Evolutionary conservation across 2,329 filamentous ascomycete species (phyloP).

Genomic region (Nannizzia gypsea): DNA sequence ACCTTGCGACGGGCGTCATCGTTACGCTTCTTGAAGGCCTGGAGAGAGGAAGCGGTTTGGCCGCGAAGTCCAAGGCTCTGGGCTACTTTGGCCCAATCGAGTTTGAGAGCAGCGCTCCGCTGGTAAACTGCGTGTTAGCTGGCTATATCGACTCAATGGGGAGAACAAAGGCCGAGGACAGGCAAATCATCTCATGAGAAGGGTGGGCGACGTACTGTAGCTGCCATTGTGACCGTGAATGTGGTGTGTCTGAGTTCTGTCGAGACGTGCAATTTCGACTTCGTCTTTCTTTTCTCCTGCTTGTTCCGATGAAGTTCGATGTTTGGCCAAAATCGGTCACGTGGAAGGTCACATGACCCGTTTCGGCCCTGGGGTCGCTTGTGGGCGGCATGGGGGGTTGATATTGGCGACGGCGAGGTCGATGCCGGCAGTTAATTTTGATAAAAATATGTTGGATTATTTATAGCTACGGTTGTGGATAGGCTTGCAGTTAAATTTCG

Average conservation of each 20-base stretch:
- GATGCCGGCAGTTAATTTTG: background rate
- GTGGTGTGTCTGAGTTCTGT: background rate
- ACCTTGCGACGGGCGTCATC: conserved; percentile 96
- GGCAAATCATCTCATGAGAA: background rate
- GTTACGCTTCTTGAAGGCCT: conserved; percentile 99
- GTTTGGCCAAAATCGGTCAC: conserved; percentile 1
- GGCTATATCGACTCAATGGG: conserved; percentile 13
- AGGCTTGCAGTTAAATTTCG: background rate
- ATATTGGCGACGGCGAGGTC: background rate
- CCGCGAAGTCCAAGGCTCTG: conserved; percentile 91
- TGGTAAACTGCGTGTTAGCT: conserved; percentile 29
- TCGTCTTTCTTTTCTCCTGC: background rate
- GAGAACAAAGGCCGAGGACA: background rate
- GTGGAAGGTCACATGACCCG: background rate
- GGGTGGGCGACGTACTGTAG: background rate
- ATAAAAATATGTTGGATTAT: background rate
- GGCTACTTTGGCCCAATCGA: conserved; percentile 96
- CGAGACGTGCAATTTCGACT: conserved; percentile 1
- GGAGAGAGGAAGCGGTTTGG: conserved; percentile 80
- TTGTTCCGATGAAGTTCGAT: background rate
- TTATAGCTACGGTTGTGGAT: background rate
- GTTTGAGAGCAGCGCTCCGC: conserved; percentile 97
- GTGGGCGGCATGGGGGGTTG: background rate
- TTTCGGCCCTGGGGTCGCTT: background rate
- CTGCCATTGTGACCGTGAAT: conserved; percentile 3